Percentiles rank a stretch among this genome's conserved stretches.
phyloP scores from a whole-genome alignment of 257 asterid genomes.

The Capsicum chinense region DNA sequence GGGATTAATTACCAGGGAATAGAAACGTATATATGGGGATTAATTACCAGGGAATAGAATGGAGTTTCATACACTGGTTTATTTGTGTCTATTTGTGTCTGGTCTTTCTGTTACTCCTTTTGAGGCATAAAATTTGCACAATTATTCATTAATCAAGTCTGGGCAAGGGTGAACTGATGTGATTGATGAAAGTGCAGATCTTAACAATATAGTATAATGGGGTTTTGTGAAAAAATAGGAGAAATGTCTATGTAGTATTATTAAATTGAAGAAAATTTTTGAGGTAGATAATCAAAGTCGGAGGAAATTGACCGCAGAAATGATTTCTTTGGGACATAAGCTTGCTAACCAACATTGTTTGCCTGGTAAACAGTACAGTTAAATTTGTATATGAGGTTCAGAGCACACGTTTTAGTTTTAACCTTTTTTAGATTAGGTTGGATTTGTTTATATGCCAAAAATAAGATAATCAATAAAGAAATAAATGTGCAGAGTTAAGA shows the following conservation, averaged over 20 bases:
- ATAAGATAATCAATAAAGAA: too few species aligned
- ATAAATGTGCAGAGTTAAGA: too few species aligned
- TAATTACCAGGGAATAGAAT: not conserved
- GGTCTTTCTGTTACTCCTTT: not conserved
- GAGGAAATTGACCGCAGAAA: not conserved
- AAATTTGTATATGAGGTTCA: too few species aligned
- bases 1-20: not conserved
- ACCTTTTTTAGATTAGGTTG: too few species aligned
- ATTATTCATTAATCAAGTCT: not conserved
- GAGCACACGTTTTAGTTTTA: too few species aligned
- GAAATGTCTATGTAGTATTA: not conserved
- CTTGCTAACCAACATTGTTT: not conserved
- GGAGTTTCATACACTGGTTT: not conserved
- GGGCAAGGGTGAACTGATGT: not conserved
- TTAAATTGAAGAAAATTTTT: not conserved
- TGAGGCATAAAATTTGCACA: not conserved
- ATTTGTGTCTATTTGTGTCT: not conserved
- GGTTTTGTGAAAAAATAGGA: not conserved
- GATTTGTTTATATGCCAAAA: too few species aligned
- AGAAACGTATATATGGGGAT: not conserved
- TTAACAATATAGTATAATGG: not conserved
- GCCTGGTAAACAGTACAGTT: too few species aligned
- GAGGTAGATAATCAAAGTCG: not conserved
- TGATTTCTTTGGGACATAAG: slow-evolving; percentile 2
- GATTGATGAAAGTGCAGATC: not conserved